Conservation (phyloP, 106 monocot species). For the Xerophyta viscosa region DNA sequence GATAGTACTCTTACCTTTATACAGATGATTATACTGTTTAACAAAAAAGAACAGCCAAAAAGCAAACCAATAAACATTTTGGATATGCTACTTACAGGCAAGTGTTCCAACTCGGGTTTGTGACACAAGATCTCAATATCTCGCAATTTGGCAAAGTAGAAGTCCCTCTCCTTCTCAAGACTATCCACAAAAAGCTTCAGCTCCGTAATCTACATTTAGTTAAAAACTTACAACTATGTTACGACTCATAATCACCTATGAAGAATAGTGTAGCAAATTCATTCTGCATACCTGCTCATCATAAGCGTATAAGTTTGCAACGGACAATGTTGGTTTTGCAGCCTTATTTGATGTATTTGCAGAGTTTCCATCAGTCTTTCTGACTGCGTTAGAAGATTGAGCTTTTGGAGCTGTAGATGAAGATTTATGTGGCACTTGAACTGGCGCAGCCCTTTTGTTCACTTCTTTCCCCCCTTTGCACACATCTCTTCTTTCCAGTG, state of each 20-base stretch:
- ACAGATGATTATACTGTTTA: background rate
- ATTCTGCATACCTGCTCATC: conserved; percentile 44
- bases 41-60: background rate
- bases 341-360: conserved; percentile 27
- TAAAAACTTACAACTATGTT: conserved; percentile 1
- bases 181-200: conserved; percentile 81
- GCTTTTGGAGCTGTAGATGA: conserved; percentile 34
- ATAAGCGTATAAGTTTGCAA: conserved; percentile 36
- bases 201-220: conserved; percentile 69
- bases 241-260: background rate
- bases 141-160: conserved; percentile 80
- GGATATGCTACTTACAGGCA: conserved; percentile 42
- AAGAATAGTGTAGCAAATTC: background rate
- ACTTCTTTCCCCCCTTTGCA: conserved; percentile 80
- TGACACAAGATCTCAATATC: conserved; percentile 90
- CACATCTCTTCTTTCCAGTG: conserved; percentile 77
- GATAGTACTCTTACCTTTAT: background rate
- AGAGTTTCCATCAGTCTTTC: conserved; percentile 32
- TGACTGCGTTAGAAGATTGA: conserved; percentile 29
- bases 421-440: conserved; percentile 47
- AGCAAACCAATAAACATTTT: background rate
- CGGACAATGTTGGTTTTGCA: conserved; percentile 19
- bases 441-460: conserved; percentile 35
- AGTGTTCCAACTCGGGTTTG: conserved; percentile 54
- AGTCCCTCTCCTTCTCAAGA: conserved; percentile 96